A percentile compares a stretch with the other conserved stretches of the same genome.
Evolutionary conservation across 2,329 filamentous ascomycete genomes (phyloP).

Genomic region (Teratosphaeria destructans): DNA sequence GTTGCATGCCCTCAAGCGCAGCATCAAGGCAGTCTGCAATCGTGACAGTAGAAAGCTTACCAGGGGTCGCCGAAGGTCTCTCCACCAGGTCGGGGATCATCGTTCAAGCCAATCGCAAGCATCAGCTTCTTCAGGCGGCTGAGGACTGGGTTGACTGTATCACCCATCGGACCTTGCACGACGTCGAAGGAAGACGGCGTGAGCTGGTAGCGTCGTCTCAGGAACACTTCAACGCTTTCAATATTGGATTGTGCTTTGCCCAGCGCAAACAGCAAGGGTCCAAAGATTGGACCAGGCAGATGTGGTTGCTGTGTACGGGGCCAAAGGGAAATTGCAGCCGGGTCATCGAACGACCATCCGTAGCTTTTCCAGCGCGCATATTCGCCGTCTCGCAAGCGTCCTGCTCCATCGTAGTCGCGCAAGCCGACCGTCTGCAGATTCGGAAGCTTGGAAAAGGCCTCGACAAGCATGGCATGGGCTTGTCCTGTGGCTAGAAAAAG

Average conservation of each 20-base stretch:
- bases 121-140: conserved; percentile 11
- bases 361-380: conserved; percentile 44
- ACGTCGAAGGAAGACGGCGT: conserved; percentile 8
- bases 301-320: background rate
- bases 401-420: conserved; percentile 46
- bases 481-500: conserved; percentile 32
- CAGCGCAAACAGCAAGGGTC: conserved; percentile 14
- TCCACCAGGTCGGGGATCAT: background rate
- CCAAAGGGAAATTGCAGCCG: background rate
- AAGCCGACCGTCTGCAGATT: conserved; percentile 49
- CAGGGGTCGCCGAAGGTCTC: background rate
- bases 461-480: conserved; percentile 44
- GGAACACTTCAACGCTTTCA: conserved; percentile 16
- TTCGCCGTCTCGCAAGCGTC: conserved; percentile 40
- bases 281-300: conserved; percentile 7
- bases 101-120: conserved; percentile 3
- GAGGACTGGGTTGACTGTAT: conserved; percentile 7
- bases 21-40: too few relatives aligned
- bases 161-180: background rate
- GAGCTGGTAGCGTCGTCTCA: conserved; percentile 7
- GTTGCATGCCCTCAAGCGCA: too few relatives aligned
- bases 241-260: conserved; percentile 8
- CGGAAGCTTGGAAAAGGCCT: conserved; percentile 45
- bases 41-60: background rate
- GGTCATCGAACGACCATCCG: conserved; percentile 25